Evolutionary conservation across 192 early-diverging fungal genomes (phyloP).

Genomic region (Coemansia asiatica): DNA sequence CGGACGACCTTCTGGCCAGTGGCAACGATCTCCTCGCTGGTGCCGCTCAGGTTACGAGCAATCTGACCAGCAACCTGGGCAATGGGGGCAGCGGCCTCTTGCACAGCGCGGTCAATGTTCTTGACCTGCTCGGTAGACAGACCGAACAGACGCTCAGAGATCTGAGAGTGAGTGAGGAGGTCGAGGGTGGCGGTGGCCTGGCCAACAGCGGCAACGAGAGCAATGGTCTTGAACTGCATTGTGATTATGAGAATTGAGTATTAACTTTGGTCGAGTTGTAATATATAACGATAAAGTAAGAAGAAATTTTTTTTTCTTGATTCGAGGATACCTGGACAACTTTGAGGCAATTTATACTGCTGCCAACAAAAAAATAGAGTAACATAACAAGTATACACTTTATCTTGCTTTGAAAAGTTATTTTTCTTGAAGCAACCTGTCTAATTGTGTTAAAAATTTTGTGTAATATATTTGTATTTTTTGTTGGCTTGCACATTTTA

Average conservation of each 20-base stretch:
- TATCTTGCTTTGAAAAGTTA: too few species aligned
- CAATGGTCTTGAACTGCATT: slow-evolving; percentile 56
- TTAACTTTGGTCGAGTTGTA: background rate
- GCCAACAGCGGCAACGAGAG: slow-evolving; percentile 49
- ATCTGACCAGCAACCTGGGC: slow-evolving; percentile 56
- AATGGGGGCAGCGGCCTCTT: slow-evolving; percentile 55
- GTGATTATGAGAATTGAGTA: background rate
- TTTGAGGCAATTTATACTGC: background rate
- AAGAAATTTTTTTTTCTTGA: slow-evolving; percentile 9
- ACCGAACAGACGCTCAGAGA: slow-evolving; percentile 55
- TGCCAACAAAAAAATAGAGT: too few species aligned
- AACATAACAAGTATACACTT: too few species aligned
- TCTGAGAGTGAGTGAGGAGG: slow-evolving; percentile 53
- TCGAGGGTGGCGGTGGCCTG: slow-evolving; percentile 56
- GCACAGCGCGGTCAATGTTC: slow-evolving; percentile 56
- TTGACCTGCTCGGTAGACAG: slow-evolving; percentile 56
- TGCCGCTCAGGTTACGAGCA: slow-evolving; percentile 54
- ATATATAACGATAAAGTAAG: background rate
- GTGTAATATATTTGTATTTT: slow-evolving; percentile 1
- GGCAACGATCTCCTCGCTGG: slow-evolving; percentile 49
- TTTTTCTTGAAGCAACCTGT: too few species aligned
- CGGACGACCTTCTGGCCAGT: slow-evolving; percentile 57
- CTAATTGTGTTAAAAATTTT: background rate
- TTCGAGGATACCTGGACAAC: background rate
- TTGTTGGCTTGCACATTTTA: slow-evolving; percentile 10